A percentile compares a stretch with the other conserved stretches of the same genome.
Conservation (phyloP, 371 early-diverging fungal genomes). For the Synchytrium microbalum region DNA sequence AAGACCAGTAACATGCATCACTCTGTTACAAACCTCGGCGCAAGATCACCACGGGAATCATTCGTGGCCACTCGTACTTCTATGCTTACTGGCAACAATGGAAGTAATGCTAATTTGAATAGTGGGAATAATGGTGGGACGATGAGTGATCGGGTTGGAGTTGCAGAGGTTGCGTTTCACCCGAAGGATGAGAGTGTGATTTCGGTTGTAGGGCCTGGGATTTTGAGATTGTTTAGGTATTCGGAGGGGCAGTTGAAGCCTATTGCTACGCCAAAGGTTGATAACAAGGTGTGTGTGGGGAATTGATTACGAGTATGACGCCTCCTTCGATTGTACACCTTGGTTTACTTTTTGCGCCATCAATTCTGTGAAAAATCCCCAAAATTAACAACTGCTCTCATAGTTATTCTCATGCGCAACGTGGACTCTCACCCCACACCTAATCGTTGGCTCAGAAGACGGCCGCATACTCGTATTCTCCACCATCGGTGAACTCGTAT, state of each 20-base stretch:
- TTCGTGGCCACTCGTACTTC: slow-evolving; percentile 1
- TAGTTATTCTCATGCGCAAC: slow-evolving; percentile 34
- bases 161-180: slow-evolving; percentile 37
- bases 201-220: slow-evolving; percentile 36
- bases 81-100: slow-evolving; percentile 1
- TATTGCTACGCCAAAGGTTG: slow-evolving; percentile 35
- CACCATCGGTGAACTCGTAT: slow-evolving; percentile 33
- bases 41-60: background rate
- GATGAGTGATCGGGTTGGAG: slow-evolving; percentile 18
- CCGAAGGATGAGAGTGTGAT: slow-evolving; percentile 41
- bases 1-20: slow-evolving; percentile 5
- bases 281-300: slow-evolving; percentile 25
- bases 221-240: slow-evolving; percentile 40
- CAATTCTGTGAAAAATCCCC: background rate
- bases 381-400: background rate
- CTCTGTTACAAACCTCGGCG: background rate
- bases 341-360: background rate
- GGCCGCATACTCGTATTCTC: slow-evolving; percentile 34
- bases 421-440: slow-evolving; percentile 34
- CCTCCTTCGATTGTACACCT: too few species aligned
- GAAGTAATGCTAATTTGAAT: background rate
- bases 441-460: slow-evolving; percentile 36
- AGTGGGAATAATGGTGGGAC: background rate
- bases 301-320: slow-evolving; percentile 3
- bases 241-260: slow-evolving; percentile 38